Base-by-base conservation (phyloP, 1,284 basidiomycete species). In the Tilletia indica region DNA sequence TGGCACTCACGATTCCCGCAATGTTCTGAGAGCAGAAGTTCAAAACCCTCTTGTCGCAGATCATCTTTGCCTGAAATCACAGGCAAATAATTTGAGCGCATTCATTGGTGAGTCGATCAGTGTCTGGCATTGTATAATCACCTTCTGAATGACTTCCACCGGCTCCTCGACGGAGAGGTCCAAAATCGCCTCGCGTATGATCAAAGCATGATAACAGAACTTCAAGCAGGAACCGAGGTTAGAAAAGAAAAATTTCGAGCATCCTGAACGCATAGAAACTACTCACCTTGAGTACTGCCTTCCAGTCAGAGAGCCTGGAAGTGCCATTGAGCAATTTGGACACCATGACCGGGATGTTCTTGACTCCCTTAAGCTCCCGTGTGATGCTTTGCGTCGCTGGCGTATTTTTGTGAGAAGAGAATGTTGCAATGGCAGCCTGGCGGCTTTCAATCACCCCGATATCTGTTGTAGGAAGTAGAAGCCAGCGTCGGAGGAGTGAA, bases 401-500 rank as follows among this genome's bases (percentile, higher is more conserved):
- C 21, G 14, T n/a, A 49, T 58, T 71, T 16, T 14, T 25, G 11
- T 67, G 39, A 4, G 21, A 8, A 3, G 66, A 36, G 61, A 74
- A 70, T 9, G 63, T 38, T 3, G 69, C 56, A 14, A 72, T 61
- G 16, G 67, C 73, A n/a, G 72, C 58, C 31, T 69, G 71, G 4
- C 73, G 67, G n/a, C 45, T 39, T 12, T 51, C 19, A 34, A 74
- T 34, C 12, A 69, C 14, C 8, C 16, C n/a, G 9, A 74, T 38
- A 4, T 34, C 25, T 31, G 39, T 51, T 38, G 38, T 67, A 5
- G 73, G 73, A 21, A 74, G 68, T 2, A 69, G 39, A 5, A 72
- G 67, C 73, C 73, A 74, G 4, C 70, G 66, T 3, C 67, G 54
- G 12, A 73, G 39, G 2, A 74, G 31, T 11, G 36, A 25, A 21